Percentiles rank a stretch among this genome's conserved stretches.
Evolutionary conservation across 1,284 basidiomycete genomes (phyloP).

Genomic region (Sporisorium graminicola): DNA sequence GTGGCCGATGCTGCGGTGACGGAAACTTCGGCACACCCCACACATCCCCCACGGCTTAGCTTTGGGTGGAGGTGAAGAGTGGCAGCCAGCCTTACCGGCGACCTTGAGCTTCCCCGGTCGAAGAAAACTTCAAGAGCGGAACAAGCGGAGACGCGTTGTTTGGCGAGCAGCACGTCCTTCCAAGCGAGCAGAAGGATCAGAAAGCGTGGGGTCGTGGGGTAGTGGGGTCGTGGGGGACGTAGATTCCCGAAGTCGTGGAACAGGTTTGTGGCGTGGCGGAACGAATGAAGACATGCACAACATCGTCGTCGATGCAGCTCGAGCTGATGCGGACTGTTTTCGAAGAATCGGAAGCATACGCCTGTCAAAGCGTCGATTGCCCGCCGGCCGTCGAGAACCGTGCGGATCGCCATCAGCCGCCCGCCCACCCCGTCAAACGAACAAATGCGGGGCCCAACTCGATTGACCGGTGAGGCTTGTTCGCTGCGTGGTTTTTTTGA

Average conservation of each 20-base stretch:
- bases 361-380: constrained; percentile 1
- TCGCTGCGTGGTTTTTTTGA: background rate
- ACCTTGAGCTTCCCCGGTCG: constrained; percentile 7
- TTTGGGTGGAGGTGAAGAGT: background rate
- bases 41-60: no score
- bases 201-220: background rate
- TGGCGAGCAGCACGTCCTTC: background rate
- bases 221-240: background rate
- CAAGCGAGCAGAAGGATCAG: constrained; percentile 1
- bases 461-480: constrained; percentile 4
- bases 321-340: background rate
- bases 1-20: background rate
- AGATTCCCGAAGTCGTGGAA: constrained; percentile 8
- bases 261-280: background rate
- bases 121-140: background rate
- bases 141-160: background rate
- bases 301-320: background rate
- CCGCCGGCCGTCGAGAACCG: constrained; percentile 1
- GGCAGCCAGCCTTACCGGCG: constrained; percentile 1
- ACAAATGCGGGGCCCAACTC: constrained; percentile 9
- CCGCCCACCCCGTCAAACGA: no score
- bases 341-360: no score
- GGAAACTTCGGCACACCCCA: no score
- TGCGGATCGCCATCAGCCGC: constrained; percentile 3
- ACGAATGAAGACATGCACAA: background rate